Evolutionary conservation across 208 protist species (phyloP), one percentile per base, ranked within the genome.

Genomic region (Cochliopodium minus): DNA sequence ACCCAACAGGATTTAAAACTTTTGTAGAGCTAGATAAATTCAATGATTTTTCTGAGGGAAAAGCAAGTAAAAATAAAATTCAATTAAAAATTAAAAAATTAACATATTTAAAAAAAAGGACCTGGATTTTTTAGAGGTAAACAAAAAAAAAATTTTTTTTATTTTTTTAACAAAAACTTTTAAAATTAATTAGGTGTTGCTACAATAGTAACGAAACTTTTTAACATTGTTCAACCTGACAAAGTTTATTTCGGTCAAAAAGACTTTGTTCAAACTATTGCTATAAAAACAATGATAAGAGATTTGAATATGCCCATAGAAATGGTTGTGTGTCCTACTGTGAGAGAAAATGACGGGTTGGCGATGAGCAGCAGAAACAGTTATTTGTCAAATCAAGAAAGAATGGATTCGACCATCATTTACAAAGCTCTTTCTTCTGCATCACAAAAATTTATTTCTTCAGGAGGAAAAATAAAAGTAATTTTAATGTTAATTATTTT

Each of bases 311-410:
- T 73, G 32, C 26, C 38, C 26, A 65, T 48, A 15, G 40, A 70
- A 30, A 38, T 73, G 6, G 43, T 57, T 10, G 57, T 73, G 23
- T 36, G 29, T 28, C 51, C 62, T 0, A 66, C 61, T 17, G 17
- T 58, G 5, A 61, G 82, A 17, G 81, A 87, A 51, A 6, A 25
- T 0, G 79, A 83, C 45, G 82, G 82, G 2, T 61, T 86, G 1
- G 82, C 76, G 1, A 79, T 81, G 70, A 71, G 63, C 2, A 25
- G 13, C 29, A 22, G 49, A 25, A 54, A 54, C 28, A 3, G 5
- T 17, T 40, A 54, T n/a, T 17, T 54, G n/a, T 54, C 49, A 5
- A 0, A 34, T 5, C 1, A 38, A 17, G 32, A 54, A 15, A 36
- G 49, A 29, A 36, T 13, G 40, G 28, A 40, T 29, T 6, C 49